Conservation (phyloP, 1,284 basidiomycete genomes). For the Rhodotorula sp. region DNA sequence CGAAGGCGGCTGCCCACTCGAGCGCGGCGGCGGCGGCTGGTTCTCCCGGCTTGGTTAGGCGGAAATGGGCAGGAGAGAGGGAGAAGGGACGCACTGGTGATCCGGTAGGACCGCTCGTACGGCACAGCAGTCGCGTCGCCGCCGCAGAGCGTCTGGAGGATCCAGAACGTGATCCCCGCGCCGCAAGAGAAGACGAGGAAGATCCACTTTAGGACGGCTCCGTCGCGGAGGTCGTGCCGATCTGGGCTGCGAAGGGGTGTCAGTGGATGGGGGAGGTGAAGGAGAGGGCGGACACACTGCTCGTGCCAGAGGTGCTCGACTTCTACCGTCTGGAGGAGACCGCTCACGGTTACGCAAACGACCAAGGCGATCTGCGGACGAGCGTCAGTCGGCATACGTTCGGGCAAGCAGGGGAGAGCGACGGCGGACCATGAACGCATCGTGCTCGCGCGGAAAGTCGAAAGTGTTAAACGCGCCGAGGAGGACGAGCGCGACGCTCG, state of each 20-base stretch:
- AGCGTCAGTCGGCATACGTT: too few species aligned
- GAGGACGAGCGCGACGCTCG: background rate
- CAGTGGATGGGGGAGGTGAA: background rate
- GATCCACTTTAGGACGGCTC: constrained; percentile 20
- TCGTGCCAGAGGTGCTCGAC: constrained; percentile 37
- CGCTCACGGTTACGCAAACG: constrained; percentile 2
- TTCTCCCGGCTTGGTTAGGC: too few species aligned
- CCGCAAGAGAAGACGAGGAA: constrained; percentile 1
- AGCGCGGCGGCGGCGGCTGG: constrained; percentile 25
- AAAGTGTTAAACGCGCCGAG: background rate
- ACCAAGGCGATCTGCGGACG: constrained; percentile 6
- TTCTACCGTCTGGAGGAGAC: constrained; percentile 20
- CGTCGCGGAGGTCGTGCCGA: constrained; percentile 22
- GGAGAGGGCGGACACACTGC: constrained; percentile 11
- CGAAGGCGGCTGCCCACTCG: constrained; percentile 26
- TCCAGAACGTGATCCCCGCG: constrained; percentile 3
- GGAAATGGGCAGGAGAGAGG: background rate
- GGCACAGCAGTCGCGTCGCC: background rate
- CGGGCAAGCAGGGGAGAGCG: background rate
- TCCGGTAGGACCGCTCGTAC: constrained; percentile 11
- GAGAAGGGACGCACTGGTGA: constrained; percentile 11
- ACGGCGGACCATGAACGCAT: constrained; percentile 5
- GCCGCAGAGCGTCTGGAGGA: constrained; percentile 7
- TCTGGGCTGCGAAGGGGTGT: constrained; percentile 12
- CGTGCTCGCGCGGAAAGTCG: background rate